Percentiles rank a stretch among this genome's conserved stretches.
These are phyloP conservation scores for Anthostomella pinea DNA, from an alignment of 2,329 filamentous ascomycete species.

Conservation along the genomic window DNA sequence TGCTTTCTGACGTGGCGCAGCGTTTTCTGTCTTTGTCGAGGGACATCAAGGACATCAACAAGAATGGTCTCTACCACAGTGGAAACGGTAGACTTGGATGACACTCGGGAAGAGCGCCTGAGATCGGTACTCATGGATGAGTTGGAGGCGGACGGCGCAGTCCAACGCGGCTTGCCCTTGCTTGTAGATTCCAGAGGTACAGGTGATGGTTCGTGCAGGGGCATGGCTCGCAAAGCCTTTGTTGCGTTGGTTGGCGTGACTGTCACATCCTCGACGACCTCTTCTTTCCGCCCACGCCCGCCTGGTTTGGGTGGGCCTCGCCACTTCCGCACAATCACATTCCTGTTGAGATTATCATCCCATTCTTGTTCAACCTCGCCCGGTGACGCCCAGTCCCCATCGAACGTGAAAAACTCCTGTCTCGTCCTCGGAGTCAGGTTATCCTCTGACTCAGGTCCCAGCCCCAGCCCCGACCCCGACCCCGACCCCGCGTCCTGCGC, in stretches of 20 bases:
- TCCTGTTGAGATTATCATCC: slow-evolving; percentile 52
- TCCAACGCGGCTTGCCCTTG: slow-evolving; percentile 28
- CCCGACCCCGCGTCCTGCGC: slow-evolving; percentile 41
- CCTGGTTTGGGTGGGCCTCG: slow-evolving; percentile 30
- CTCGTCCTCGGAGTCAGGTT: slow-evolving; percentile 41
- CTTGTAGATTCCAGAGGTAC: slow-evolving; percentile 27
- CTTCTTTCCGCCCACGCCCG: slow-evolving; percentile 26
- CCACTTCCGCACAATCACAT: slow-evolving; percentile 52
- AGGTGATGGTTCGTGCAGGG: slow-evolving; percentile 43
- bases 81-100: slow-evolving; percentile 52
- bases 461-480: slow-evolving; percentile 42
- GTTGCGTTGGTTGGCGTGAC: slow-evolving; percentile 51
- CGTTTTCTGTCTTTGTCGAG: slow-evolving; percentile 49
- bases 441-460: slow-evolving; percentile 41
- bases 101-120: slow-evolving; percentile 52
- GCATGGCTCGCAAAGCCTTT: slow-evolving; percentile 45
- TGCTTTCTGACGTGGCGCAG: slow-evolving; percentile 62
- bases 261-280: slow-evolving; percentile 46
- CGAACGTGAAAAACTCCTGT: slow-evolving; percentile 53
- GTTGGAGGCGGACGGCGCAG: slow-evolving; percentile 36
- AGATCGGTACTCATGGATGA: slow-evolving; percentile 42
- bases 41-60: slow-evolving; percentile 51
- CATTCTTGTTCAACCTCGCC: slow-evolving; percentile 53
- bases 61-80: slow-evolving; percentile 58
- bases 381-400: slow-evolving; percentile 54